phyloP scores from a whole-genome alignment of 306 rosid species.

The Rubus idaeus region DNA sequence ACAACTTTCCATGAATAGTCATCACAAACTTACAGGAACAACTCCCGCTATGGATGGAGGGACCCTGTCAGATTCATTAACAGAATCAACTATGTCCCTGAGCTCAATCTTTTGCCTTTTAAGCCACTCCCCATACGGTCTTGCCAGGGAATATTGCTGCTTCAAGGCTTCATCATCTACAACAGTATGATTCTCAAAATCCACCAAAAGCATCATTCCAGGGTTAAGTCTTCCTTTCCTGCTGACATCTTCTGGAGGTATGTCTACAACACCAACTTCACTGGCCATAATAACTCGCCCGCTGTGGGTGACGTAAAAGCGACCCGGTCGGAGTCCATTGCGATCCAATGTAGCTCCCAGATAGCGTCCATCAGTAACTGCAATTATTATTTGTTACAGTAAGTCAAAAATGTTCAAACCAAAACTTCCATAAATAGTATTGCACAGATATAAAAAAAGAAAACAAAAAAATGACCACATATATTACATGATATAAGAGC shows the following conservation, averaged over 20 bases:
- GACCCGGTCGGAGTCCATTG: constrained; percentile 96
- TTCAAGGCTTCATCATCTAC: constrained; percentile 95
- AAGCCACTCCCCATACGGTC: constrained; percentile 94
- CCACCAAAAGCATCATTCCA: constrained; percentile 99
- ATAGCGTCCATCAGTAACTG: constrained; percentile 98
- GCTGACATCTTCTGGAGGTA: constrained; percentile 81
- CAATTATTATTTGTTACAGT: constrained; percentile 15
- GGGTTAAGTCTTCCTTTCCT: constrained; percentile 98
- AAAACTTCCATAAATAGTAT: neutral
- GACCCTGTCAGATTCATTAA: constrained; percentile 58
- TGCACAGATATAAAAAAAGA: neutral
- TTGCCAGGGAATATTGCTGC: constrained; percentile 82
- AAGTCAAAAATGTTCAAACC: neutral
- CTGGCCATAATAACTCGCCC: constrained; percentile 98
- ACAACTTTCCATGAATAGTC: neutral
- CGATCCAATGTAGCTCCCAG: constrained; percentile 99
- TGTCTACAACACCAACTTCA: constrained; percentile 98
- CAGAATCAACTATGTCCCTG: constrained; percentile 70
- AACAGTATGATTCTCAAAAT: constrained; percentile 88
- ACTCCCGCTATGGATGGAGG: constrained; percentile 78
- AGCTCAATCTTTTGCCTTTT: constrained; percentile 84
- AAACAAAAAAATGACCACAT: neutral
- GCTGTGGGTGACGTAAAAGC: constrained; percentile 92
- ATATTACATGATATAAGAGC: constrained; percentile 92
- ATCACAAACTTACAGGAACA: constrained; percentile 55